Percentiles rank a stretch among this genome's conserved stretches.
These are phyloP conservation scores for Hanseniaspora occidentalis DNA, from an alignment of 805 yeast genomes.

Conservation along the genomic window DNA sequence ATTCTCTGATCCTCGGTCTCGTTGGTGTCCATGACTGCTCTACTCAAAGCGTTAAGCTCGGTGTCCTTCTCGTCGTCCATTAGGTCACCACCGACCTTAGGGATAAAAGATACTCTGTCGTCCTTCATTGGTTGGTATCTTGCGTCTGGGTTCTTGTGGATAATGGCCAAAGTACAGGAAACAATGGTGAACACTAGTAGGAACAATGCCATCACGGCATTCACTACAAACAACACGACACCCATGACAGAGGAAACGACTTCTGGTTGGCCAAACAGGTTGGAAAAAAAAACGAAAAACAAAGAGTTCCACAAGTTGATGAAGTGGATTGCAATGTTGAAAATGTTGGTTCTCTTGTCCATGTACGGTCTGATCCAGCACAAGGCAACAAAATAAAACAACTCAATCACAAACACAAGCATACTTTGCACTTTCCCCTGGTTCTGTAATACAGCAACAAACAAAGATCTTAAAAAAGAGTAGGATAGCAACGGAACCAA, in stretches of 20 bases:
- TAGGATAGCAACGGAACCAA: constrained; percentile 52
- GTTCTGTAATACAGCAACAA: constrained; percentile 76
- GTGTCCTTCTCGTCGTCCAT: constrained; percentile 14
- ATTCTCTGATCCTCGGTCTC: constrained; percentile 21
- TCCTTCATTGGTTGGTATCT: constrained; percentile 94
- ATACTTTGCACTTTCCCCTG: constrained; percentile 77
- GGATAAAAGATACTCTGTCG: constrained; percentile 92
- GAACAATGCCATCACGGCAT: constrained; percentile 78
- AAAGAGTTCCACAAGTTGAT: constrained; percentile 73
- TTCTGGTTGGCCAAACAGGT: constrained; percentile 69
- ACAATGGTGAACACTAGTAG: constrained; percentile 76
- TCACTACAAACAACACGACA: constrained; percentile 74
- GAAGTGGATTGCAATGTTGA: constrained; percentile 75
- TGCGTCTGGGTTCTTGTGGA: constrained; percentile 87
- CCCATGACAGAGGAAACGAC: constrained; percentile 90
- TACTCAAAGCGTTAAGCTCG: constrained; percentile 24
- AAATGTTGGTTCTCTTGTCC: constrained; percentile 90
- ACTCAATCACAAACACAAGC: constrained; percentile 62
- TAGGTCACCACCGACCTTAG: constrained; percentile 17
- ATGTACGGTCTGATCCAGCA: constrained; percentile 76
- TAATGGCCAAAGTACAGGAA: constrained; percentile 71
- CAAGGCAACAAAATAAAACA: constrained; percentile 50
- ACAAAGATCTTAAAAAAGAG: constrained; percentile 58
- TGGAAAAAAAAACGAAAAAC: constrained; percentile 81
- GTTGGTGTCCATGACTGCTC: constrained; percentile 25